These are phyloP conservation scores for Pyrenophora teres DNA, from an alignment of 2,329 filamentous ascomycete genomes.

Conservation along the genomic window DNA sequence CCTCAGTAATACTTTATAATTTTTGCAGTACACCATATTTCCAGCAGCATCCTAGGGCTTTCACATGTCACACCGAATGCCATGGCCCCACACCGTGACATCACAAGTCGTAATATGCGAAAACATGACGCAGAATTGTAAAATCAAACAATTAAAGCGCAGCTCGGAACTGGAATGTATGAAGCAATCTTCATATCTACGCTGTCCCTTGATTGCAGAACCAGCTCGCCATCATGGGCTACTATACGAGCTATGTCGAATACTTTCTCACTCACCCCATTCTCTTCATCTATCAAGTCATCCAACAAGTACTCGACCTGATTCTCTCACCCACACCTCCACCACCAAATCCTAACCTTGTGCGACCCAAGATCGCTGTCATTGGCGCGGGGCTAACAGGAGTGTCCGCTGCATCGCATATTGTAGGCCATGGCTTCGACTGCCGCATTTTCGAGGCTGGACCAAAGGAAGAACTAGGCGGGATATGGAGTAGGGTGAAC, in stretches of 20 bases:
- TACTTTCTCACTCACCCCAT: conserved; percentile 52
- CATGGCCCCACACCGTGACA: conserved; percentile 25
- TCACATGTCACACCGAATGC: conserved; percentile 23
- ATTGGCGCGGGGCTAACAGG: conserved; percentile 65
- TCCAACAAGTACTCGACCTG: conserved; percentile 67
- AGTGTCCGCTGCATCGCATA: conserved; percentile 79
- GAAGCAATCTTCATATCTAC: background rate
- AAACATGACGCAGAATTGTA: conserved; percentile 1
- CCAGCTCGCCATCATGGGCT: conserved; percentile 22
- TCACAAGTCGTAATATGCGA: conserved; percentile 22
- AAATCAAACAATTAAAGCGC: too few relatives aligned
- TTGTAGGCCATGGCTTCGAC: conserved; percentile 83
- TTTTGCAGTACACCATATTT: too few relatives aligned
- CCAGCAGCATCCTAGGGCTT: conserved; percentile 2
- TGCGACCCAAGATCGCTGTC: conserved; percentile 61
- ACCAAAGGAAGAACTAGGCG: conserved; percentile 67
- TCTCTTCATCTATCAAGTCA: conserved; percentile 65
- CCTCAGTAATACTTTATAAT: too few relatives aligned
- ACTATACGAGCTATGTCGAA: conserved; percentile 19
- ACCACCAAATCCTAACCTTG: conserved; percentile 59
- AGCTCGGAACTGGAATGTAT: background rate
- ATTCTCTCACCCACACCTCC: conserved; percentile 74
- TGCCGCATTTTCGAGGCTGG: conserved; percentile 79
- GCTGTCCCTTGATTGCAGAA: background rate
- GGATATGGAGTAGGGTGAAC: conserved; percentile 84